These are phyloP conservation scores for Imleria badia DNA, from an alignment of 768 basidiomycete species.

Conservation along the genomic window DNA sequence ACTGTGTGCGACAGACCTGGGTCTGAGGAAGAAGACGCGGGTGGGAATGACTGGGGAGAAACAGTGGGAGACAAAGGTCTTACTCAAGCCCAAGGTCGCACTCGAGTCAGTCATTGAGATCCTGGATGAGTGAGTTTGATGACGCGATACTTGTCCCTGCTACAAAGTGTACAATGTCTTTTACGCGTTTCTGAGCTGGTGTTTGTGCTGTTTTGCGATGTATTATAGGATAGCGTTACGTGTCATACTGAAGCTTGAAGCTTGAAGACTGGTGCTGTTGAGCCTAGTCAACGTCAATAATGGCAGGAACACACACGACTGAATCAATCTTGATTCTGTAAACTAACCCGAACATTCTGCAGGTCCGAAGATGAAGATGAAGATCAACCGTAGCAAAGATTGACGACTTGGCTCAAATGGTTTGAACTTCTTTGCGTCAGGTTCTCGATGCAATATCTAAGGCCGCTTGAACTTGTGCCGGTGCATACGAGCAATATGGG, in stretches of 20 bases:
- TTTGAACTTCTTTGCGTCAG: too few species aligned
- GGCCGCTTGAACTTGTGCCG: too few species aligned
- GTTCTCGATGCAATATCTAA: too few species aligned
- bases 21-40: conserved; percentile 32
- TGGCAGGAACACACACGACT: too few species aligned
- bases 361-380: not conserved
- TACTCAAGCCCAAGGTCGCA: conserved; percentile 40
- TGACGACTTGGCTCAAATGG: too few species aligned
- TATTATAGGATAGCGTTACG: not conserved
- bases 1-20: conserved; percentile 39
- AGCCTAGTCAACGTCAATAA: too few species aligned
- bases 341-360: not conserved
- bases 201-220: not conserved
- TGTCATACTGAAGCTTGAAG: too few species aligned
- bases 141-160: not conserved
- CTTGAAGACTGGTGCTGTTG: not conserved
- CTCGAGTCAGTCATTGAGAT: conserved; percentile 37
- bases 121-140: conserved; percentile 28
- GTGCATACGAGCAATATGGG: too few species aligned
- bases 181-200: not conserved
- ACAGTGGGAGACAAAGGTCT: conserved; percentile 32
- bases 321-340: too few species aligned
- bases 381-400: too few species aligned
- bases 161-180: not conserved
- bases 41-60: conserved; percentile 25